Conservation (phyloP, 805 yeast genomes). For the Lipomyces spencermartinsiae region DNA sequence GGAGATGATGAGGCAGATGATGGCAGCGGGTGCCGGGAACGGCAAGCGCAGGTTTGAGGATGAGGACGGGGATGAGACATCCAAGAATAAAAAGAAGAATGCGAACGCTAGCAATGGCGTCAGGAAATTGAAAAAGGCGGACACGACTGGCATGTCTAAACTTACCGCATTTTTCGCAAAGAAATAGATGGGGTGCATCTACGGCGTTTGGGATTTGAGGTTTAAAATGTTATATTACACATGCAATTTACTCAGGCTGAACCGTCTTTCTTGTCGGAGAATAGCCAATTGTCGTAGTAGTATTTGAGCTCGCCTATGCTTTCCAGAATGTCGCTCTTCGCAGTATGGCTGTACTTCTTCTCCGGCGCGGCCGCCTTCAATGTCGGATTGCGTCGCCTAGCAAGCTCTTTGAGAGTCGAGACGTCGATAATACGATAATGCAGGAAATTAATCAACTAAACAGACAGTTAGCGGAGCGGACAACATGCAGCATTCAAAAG, state of each 20-base stretch:
- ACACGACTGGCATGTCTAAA: conserved; percentile 41
- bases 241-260: background rate
- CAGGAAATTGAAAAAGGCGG: conserved; percentile 34
- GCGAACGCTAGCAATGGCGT: conserved; percentile 27
- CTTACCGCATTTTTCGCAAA: conserved; percentile 47
- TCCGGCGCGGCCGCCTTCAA: conserved; percentile 63
- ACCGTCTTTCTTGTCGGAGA: background rate
- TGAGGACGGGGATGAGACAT: conserved; percentile 23
- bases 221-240: background rate
- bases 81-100: conserved; percentile 22
- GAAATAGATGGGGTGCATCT: conserved; percentile 16
- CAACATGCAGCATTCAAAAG: background rate
- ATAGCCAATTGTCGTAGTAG: conserved; percentile 69
- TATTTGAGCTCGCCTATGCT: conserved; percentile 83
- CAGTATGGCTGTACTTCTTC: conserved; percentile 81
- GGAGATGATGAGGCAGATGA: conserved; percentile 36
- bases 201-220: background rate
- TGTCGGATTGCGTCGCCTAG: conserved; percentile 74
- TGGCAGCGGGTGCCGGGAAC: conserved; percentile 17
- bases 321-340: conserved; percentile 84
- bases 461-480: conserved; percentile 45
- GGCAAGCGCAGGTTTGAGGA: conserved; percentile 27
- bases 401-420: conserved; percentile 81
- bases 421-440: conserved; percentile 90
- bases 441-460: conserved; percentile 53